phyloP scores from a whole-genome alignment of 108 stramenopile species.

The Nitzschia sp. region DNA sequence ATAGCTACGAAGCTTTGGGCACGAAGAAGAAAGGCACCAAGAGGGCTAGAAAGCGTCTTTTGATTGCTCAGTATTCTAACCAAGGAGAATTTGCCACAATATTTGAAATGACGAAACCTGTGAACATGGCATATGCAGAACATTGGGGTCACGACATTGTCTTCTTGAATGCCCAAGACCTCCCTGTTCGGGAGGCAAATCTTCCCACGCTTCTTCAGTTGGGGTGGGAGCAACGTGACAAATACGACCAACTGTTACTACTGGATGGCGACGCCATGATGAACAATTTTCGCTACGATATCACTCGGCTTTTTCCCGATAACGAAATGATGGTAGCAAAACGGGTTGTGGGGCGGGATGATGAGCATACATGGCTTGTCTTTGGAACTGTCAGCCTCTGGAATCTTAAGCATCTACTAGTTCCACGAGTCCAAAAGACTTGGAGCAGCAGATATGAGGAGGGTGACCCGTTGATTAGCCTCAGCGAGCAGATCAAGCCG shows the following conservation, averaged over 20 bases:
- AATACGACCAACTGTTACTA: constrained; percentile 31
- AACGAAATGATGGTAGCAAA: constrained; percentile 20
- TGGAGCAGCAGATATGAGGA: constrained; percentile 18
- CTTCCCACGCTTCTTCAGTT: constrained; percentile 16
- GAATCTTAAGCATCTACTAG: constrained; percentile 30
- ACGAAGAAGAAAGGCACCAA: neutral
- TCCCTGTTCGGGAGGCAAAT: neutral
- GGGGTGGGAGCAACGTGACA: constrained; percentile 5
- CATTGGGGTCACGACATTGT: constrained; percentile 32
- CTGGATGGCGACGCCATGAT: constrained; percentile 35
- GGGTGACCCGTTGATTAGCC: neutral
- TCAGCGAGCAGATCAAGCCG: constrained; percentile 11
- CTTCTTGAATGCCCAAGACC: constrained; percentile 11
- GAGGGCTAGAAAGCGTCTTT: constrained; percentile 8
- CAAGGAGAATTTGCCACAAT: constrained; percentile 14
- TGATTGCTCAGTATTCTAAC: constrained; percentile 35
- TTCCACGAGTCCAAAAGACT: constrained; percentile 2
- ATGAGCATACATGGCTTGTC: neutral
- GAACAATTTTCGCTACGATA: constrained; percentile 22
- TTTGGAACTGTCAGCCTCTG: constrained; percentile 33
- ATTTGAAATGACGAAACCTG: constrained; percentile 11
- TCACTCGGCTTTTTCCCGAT: constrained; percentile 15
- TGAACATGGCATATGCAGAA: constrained; percentile 32
- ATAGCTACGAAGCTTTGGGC: neutral
- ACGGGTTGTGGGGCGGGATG: constrained; percentile 1